Conservation (phyloP, 306 rosid genomes). For the Neltuma alba region DNA sequence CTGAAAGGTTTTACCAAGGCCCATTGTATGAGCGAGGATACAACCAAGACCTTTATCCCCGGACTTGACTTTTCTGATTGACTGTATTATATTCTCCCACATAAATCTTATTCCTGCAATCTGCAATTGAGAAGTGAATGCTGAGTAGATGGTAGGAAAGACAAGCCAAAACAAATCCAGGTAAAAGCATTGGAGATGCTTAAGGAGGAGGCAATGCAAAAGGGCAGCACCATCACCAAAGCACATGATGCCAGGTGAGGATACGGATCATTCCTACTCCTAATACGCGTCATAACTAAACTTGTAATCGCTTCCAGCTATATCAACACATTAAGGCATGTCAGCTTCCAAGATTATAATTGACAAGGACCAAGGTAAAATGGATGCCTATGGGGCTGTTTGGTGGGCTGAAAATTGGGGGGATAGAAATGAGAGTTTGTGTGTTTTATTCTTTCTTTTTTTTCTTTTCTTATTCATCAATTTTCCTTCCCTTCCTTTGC, state of each 20-base stretch:
- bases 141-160: constrained; percentile 6
- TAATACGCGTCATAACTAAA: not conserved
- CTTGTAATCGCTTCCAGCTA: not conserved
- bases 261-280: not conserved
- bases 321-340: not conserved
- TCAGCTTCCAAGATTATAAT: constrained; percentile 20
- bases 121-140: constrained; percentile 50
- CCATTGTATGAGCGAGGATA: constrained; percentile 98
- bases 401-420: not conserved
- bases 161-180: not conserved
- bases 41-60: constrained; percentile 99
- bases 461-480: too few relatives aligned
- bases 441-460: too few relatives aligned
- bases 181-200: not conserved
- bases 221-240: not conserved
- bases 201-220: not conserved
- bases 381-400: not conserved
- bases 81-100: constrained; percentile 98
- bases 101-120: constrained; percentile 86
- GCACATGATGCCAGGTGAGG: not conserved
- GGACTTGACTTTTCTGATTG: constrained; percentile 82
- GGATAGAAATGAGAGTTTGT: not conserved
- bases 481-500: not conserved
- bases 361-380: not conserved
- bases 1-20: constrained; percentile 99